These are phyloP conservation scores for Phalaenopsis equestris DNA, from an alignment of 106 monocot species.

Conservation along the genomic window DNA sequence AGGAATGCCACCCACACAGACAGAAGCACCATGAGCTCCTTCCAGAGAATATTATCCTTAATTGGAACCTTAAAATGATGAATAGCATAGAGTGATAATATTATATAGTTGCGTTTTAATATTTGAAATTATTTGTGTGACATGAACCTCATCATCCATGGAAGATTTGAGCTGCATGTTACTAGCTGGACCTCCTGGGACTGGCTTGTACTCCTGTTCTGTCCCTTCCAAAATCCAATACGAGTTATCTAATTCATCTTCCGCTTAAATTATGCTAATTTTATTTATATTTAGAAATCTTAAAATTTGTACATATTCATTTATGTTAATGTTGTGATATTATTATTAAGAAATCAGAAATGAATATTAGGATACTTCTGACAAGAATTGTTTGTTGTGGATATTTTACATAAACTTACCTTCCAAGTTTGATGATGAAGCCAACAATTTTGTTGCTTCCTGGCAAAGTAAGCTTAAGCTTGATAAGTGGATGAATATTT, in stretches of 20 bases:
- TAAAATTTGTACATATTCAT: neutral
- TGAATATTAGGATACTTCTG: neutral
- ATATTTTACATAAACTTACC: constrained; percentile 7
- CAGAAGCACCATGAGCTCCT: constrained; percentile 37
- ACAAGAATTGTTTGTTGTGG: neutral
- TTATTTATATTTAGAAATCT: neutral
- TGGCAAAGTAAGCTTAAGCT: constrained; percentile 7
- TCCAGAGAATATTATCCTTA: constrained; percentile 45
- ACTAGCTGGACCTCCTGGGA: constrained; percentile 11
- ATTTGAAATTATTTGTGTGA: neutral
- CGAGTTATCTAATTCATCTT: neutral
- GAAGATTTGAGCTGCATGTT: constrained; percentile 14
- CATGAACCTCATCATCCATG: constrained; percentile 23
- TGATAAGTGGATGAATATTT: neutral
- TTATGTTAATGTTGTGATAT: neutral
- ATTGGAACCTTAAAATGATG: constrained; percentile 28
- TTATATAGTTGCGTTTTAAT: neutral
- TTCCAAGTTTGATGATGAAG: constrained; percentile 17
- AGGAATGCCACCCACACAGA: constrained; percentile 60
- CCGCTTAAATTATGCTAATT: neutral
- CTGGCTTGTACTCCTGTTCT: constrained; percentile 30
- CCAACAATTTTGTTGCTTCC: constrained; percentile 28
- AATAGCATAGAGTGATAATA: neutral
- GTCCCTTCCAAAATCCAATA: constrained; percentile 13
- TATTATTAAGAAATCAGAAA: neutral